Conservation (phyloP, 192 early-diverging fungal genomes). For the Obelidium mucronatum region DNA sequence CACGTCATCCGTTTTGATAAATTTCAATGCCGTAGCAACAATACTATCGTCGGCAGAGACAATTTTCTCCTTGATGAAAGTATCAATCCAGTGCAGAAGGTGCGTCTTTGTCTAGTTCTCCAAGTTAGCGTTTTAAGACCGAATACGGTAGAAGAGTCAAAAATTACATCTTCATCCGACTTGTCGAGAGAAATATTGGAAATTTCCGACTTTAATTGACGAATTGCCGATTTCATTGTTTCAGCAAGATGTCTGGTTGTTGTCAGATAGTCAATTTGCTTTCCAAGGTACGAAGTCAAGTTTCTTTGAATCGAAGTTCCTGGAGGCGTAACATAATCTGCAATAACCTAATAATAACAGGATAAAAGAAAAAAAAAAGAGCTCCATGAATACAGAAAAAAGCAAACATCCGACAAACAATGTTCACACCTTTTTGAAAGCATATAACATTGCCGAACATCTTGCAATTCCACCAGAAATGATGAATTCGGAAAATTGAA, state of each 20-base stretch:
- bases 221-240: slow-evolving; percentile 92
- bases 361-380: not conserved
- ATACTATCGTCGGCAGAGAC: slow-evolving; percentile 81
- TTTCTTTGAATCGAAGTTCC: slow-evolving; percentile 80
- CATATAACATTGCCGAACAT: slow-evolving; percentile 84
- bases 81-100: slow-evolving; percentile 78
- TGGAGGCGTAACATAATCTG: slow-evolving; percentile 89
- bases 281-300: slow-evolving; percentile 81
- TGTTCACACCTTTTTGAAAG: slow-evolving; percentile 76
- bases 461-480: slow-evolving; percentile 93
- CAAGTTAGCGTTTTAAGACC: no score
- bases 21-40: slow-evolving; percentile 78
- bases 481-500: slow-evolving; percentile 85
- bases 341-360: slow-evolving; percentile 71
- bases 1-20: slow-evolving; percentile 92
- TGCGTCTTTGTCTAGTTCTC: slow-evolving; percentile 77
- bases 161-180: slow-evolving; percentile 83
- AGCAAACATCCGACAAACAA: not conserved
- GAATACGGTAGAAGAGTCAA: not conserved
- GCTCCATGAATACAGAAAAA: slow-evolving; percentile 20
- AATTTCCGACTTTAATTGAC: slow-evolving; percentile 89
- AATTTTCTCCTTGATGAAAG: slow-evolving; percentile 93
- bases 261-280: slow-evolving; percentile 90
- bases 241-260: slow-evolving; percentile 87
- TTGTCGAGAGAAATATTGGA: slow-evolving; percentile 75